Evolutionary conservation across 768 basidiomycete species (phyloP).

Genomic region (Hygrophoropsis aurantiaca): DNA sequence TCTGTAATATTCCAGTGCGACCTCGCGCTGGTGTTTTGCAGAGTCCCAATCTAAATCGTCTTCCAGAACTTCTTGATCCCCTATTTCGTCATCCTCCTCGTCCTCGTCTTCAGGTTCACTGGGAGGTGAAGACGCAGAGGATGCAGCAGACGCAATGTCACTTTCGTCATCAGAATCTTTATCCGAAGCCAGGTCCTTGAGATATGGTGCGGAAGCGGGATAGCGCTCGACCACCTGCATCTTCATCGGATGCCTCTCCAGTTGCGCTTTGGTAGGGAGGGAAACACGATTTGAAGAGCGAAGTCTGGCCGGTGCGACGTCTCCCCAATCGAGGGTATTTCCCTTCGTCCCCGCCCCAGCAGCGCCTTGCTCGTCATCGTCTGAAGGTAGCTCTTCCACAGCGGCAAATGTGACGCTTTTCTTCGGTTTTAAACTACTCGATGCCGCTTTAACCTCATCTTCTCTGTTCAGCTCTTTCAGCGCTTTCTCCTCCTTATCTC

Average conservation of each 20-base stretch:
- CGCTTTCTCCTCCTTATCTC: slow-evolving; percentile 37
- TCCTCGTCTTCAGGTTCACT: slow-evolving; percentile 20
- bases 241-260: slow-evolving; percentile 57
- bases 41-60: slow-evolving; percentile 60
- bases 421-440: slow-evolving; percentile 37
- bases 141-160: slow-evolving; percentile 25
- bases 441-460: slow-evolving; percentile 21
- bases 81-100: slow-evolving; percentile 27
- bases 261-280: slow-evolving; percentile 27
- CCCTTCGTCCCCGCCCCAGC: slow-evolving; percentile 5
- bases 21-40: slow-evolving; percentile 70
- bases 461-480: slow-evolving; percentile 31
- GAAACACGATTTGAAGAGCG: slow-evolving; percentile 37
- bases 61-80: slow-evolving; percentile 40
- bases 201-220: slow-evolving; percentile 31
- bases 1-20: slow-evolving; percentile 68
- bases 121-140: slow-evolving; percentile 29
- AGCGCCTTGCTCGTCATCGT: slow-evolving; percentile 6
- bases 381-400: slow-evolving; percentile 15
- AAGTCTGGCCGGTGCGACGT: slow-evolving; percentile 52
- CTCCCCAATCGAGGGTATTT: slow-evolving; percentile 47
- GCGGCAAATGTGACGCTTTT: slow-evolving; percentile 71
- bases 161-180: slow-evolving; percentile 76
- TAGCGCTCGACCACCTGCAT: slow-evolving; percentile 66
- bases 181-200: slow-evolving; percentile 4